These are phyloP conservation scores for Ceriops zippeliana DNA, from an alignment of 345 rosid genomes.

Conservation along the genomic window DNA sequence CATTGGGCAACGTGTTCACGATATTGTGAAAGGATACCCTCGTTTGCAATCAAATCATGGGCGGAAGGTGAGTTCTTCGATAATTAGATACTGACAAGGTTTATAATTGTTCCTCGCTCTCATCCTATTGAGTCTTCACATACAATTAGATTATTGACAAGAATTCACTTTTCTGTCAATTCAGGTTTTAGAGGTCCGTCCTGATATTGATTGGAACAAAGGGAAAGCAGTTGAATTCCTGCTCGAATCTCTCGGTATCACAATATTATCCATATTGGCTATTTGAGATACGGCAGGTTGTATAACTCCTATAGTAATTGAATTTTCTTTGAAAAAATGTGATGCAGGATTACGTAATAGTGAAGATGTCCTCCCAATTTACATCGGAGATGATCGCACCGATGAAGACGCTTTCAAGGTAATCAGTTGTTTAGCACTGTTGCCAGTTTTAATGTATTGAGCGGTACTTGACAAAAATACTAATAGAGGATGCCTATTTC, in stretches of 20 bases:
- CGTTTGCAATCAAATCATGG: constrained; percentile 75
- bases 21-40: constrained; percentile 71
- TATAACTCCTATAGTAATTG: too few species aligned
- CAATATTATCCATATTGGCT: not conserved
- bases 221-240: constrained; percentile 95
- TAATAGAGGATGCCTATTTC: not conserved
- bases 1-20: constrained; percentile 82
- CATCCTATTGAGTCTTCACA: too few species aligned
- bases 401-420: constrained; percentile 99
- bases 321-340: not conserved
- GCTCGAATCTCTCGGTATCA: constrained; percentile 82
- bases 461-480: not conserved
- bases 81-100: not conserved
- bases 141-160: too few species aligned
- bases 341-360: constrained; percentile 53
- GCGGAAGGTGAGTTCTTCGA: constrained; percentile 39
- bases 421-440: not conserved
- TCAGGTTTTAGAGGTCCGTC: constrained; percentile 98
- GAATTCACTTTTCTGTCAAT: not conserved
- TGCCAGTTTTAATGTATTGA: not conserved
- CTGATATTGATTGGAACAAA: constrained; percentile 87
- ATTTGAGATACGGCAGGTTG: too few species aligned
- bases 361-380: constrained; percentile 78
- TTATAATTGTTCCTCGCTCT: not conserved
- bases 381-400: constrained; percentile 77